Base-by-base conservation (phyloP, 257 asterid species). In the Solanum commersonii region DNA sequence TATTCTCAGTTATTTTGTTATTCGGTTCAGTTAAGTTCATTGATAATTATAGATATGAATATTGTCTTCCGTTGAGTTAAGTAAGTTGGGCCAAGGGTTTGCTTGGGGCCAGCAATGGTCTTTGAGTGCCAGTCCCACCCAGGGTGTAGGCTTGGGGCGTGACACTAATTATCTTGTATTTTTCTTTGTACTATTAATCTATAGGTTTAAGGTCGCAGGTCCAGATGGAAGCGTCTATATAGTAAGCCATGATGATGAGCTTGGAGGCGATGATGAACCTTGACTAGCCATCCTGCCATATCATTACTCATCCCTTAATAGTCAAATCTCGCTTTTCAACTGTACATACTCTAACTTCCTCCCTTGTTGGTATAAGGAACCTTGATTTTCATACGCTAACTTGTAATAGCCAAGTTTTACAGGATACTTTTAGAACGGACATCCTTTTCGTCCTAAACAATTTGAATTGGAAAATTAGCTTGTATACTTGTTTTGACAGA, bases 161-260 rank as follows among this genome's bases (percentile, higher is more conserved):
- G 34, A 33, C 34, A 31, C 31, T 44, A 46, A 79, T 16, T 44
- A 15, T 10, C 13, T 49, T 37, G 74, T 59, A 9, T 71, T 86
- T 33, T 29, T 86, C 35, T 59, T 72, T 25, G 42, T 23, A 11
- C 34, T 37, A 56, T 40, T 60, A 60, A 60, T 59, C 87, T 76
- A 35, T 88, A 96, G 98, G 95, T 94, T 91, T 83, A 89, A 91
- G 91, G 90, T 96, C 34, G 87, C 93, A 92, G 96, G 96, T 84
- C 98, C 98, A 49, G 93, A 94, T 85, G 98, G 98, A 70, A 93
- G 93, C 92, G 84, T 74, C 87, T 94, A 95, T 72, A 68, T 92
- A 10, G 59, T 87, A 84, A 27, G 63, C 77, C 95, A 89, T 56
- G 96, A 94, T 31, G 35, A 84, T 23, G 93, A 85, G 67, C 85